A percentile compares a stretch with the other conserved stretches of the same genome.
phyloP scores from a whole-genome alignment of 1,139 yeast species.

The Hyphopichia burtonii region DNA sequence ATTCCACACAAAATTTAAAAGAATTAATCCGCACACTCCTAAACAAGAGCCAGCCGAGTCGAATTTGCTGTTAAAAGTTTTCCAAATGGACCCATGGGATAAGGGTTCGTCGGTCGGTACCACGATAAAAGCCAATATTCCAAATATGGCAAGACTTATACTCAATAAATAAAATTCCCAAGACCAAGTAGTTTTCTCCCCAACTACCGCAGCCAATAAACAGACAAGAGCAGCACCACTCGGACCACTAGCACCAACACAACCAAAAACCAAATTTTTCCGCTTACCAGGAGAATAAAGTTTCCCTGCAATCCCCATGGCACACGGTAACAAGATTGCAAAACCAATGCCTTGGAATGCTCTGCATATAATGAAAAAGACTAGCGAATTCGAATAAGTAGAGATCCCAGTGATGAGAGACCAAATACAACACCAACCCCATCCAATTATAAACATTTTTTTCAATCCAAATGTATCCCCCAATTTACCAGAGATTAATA shows the following conservation, averaged over 20 bases:
- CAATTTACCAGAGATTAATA: slow-evolving; percentile 48
- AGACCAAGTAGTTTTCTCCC: slow-evolving; percentile 47
- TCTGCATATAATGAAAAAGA: slow-evolving; percentile 50
- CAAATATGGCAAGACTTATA: slow-evolving; percentile 31
- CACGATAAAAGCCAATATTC: slow-evolving; percentile 22
- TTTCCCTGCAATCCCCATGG: slow-evolving; percentile 50
- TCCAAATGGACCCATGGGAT: neutral
- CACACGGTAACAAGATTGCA: slow-evolving; percentile 53
- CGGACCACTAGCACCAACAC: slow-evolving; percentile 56
- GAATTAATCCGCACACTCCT: slow-evolving; percentile 47
- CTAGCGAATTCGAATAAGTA: slow-evolving; percentile 38
- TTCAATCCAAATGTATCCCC: slow-evolving; percentile 58
- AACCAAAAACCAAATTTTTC: slow-evolving; percentile 50
- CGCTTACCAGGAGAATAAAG: slow-evolving; percentile 46
- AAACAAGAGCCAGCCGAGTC: slow-evolving; percentile 47
- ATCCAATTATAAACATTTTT: slow-evolving; percentile 40
- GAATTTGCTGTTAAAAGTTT: slow-evolving; percentile 14
- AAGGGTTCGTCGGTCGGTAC: slow-evolving; percentile 29
- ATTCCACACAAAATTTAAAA: slow-evolving; percentile 53
- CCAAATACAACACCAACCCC: slow-evolving; percentile 45
- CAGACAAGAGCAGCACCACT: slow-evolving; percentile 53
- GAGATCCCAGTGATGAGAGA: slow-evolving; percentile 50
- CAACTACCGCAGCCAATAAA: slow-evolving; percentile 47
- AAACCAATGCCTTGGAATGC: slow-evolving; percentile 58
- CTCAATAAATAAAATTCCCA: slow-evolving; percentile 52